A percentile compares a stretch with the other conserved stretches of the same genome.
phyloP scores from a whole-genome alignment of 108 stramenopile species.

The Licmophora abbreviata region DNA sequence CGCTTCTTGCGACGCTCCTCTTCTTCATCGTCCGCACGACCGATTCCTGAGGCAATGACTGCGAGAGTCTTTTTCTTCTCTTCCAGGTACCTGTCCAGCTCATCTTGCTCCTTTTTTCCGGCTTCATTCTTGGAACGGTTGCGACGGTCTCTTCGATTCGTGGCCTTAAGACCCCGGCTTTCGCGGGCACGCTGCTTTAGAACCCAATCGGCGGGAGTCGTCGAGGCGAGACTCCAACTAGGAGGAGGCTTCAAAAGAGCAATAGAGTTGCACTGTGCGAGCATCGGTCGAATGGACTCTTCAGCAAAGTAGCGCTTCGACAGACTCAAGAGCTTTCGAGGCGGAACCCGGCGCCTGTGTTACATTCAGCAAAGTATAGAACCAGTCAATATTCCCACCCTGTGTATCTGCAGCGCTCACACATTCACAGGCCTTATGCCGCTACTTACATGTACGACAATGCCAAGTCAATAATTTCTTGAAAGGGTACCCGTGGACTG shows the following conservation, averaged over 20 bases:
- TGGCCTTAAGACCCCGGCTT: constrained; percentile 33
- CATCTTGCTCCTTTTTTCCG: neutral
- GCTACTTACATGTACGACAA: constrained; percentile 53
- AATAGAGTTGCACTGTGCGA: constrained; percentile 33
- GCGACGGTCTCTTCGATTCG: constrained; percentile 44
- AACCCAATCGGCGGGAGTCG: constrained; percentile 58
- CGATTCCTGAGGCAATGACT: constrained; percentile 52
- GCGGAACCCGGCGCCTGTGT: constrained; percentile 59
- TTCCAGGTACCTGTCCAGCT: constrained; percentile 7
- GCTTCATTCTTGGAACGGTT: constrained; percentile 10
- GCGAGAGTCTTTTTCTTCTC: constrained; percentile 18
- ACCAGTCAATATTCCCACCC: neutral
- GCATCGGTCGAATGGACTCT: neutral
- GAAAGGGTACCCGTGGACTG: constrained; percentile 57
- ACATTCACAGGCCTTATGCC: neutral
- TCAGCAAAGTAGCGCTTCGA: constrained; percentile 46
- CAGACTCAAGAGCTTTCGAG: constrained; percentile 47
- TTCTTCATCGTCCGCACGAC: constrained; percentile 38
- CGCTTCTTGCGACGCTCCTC: constrained; percentile 23
- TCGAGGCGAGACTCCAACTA: constrained; percentile 36
- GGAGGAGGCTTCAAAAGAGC: constrained; percentile 51
- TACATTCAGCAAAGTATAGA: neutral
- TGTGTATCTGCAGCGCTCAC: too few relatives aligned
- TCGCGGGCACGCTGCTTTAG: constrained; percentile 44
- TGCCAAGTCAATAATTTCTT: constrained; percentile 71